A percentile compares a stretch with the other conserved stretches of the same genome.
These are phyloP conservation scores for Mucuna pruriens DNA, from an alignment of 306 rosid genomes.

Conservation along the genomic window DNA sequence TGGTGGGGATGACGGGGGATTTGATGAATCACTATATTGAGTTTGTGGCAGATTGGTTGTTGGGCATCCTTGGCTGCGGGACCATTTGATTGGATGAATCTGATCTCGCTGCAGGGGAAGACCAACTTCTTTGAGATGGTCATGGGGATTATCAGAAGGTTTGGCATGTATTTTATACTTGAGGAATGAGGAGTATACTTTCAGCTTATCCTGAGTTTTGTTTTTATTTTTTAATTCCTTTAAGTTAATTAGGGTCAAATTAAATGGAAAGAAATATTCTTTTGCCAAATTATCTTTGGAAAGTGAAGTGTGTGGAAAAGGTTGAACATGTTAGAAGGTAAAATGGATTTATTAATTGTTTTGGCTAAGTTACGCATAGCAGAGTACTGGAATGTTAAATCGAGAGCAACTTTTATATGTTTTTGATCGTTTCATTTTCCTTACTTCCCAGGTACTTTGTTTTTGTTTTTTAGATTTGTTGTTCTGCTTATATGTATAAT, in stretches of 20 bases:
- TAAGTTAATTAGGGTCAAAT: too few relatives aligned
- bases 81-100: constrained; percentile 98
- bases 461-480: too few relatives aligned
- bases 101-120: constrained; percentile 88
- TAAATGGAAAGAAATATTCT: too few relatives aligned
- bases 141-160: constrained; percentile 93
- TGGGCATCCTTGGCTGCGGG: constrained; percentile 64
- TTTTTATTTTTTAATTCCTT: too few relatives aligned
- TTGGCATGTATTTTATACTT: constrained; percentile 60
- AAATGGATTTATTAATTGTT: background rate
- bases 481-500: constrained; percentile 50
- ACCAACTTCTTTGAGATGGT: constrained; percentile 88
- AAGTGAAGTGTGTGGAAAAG: background rate
- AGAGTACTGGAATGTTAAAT: constrained; percentile 49
- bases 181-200: too few relatives aligned
- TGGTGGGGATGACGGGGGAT: constrained; percentile 81
- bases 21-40: constrained; percentile 83
- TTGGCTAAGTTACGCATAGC: background rate
- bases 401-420: constrained; percentile 72
- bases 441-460: constrained; percentile 69
- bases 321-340: too few relatives aligned
- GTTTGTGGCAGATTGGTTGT: constrained; percentile 76
- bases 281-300: too few relatives aligned
- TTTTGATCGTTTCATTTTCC: constrained; percentile 63
- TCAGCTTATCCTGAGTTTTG: too few relatives aligned